These are phyloP conservation scores for Tritrichomonas musculus DNA, from an alignment of 208 protist genomes.

Conservation along the genomic window DNA sequence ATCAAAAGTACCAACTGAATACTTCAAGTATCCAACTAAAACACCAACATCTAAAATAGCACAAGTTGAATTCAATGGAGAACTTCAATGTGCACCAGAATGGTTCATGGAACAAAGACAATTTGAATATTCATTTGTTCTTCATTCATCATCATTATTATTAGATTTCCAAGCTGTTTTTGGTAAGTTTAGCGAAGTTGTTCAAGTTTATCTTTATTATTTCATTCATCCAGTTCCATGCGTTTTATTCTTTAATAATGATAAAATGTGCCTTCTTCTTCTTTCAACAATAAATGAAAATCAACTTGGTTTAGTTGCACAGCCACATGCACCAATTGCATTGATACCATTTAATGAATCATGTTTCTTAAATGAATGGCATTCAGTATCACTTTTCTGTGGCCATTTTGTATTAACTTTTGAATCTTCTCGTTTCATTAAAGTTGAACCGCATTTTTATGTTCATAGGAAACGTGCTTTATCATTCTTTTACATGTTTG, in stretches of 20 bases:
- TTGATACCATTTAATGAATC: neutral
- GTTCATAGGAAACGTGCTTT: neutral
- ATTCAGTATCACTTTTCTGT: neutral
- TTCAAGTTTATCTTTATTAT: neutral
- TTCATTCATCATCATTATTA: neutral
- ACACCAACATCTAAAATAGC: neutral
- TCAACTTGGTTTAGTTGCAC: neutral
- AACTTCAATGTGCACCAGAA: neutral
- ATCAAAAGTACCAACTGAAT: neutral
- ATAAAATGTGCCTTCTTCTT: neutral
- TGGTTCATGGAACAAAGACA: neutral
- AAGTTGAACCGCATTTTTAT: neutral
- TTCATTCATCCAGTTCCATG: neutral
- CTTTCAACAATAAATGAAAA: neutral
- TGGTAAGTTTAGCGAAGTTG: neutral
- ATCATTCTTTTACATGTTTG: neutral
- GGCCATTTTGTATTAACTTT: neutral
- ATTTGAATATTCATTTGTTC: neutral
- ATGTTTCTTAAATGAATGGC: neutral
- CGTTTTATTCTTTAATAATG: neutral
- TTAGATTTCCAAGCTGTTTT: neutral
- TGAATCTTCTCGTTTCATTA: neutral
- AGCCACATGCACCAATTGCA: neutral
- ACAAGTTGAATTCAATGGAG: neutral
- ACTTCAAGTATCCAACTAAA: neutral